Base-by-base conservation (phyloP, 768 basidiomycete species). In the Sporobolomyces phaffii region DNA sequence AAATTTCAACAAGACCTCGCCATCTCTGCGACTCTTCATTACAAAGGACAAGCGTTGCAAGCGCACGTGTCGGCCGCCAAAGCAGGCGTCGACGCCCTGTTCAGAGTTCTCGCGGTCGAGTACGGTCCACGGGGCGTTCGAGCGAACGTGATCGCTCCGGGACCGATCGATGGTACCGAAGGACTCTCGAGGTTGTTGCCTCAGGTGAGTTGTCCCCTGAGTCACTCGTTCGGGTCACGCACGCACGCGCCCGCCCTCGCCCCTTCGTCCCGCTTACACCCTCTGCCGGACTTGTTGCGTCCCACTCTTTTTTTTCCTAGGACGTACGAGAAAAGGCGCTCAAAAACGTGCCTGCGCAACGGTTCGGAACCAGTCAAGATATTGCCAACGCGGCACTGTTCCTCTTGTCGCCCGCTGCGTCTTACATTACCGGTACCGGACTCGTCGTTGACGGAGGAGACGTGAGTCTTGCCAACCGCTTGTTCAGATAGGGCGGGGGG, bases 61-160 rank as follows among this genome's bases (percentile, higher is more conserved):
- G 90, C 85, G 11, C 94, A 97, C 74, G 91, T 94, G 17, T 90
- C 90, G 17, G 90, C 92, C 13, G 93, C 93, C 28, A 99, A 98
- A 78, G 92, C 94, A 0, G 94, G 83, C 22, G 85, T 98, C 40
- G 93, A 99, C 75, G 91, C 92, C 0, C 81, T 92, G 8, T 90
- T 89, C 60, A 82, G 83, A 2, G 91, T 90, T 4, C 78, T 97
- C 31, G 91, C 93, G 2, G 84, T 94, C 17, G 93, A 98, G 79
- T 92, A 94, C 79, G 94, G 93, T 1, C 94, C 93, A 6, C 83
- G 85, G 72, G 94, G 94, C 2, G 85, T 98, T 24, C 86, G 93
- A 50, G 89, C 90, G 22, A 96, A 80, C 76, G 78, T 80, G 64
- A 85, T 91, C 72, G 83, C 89, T 5, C 90, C 90, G 7, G 88